Conservation (phyloP, 495 filamentous ascomycete genomes). For the Penicillium cosmopolitanum region DNA sequence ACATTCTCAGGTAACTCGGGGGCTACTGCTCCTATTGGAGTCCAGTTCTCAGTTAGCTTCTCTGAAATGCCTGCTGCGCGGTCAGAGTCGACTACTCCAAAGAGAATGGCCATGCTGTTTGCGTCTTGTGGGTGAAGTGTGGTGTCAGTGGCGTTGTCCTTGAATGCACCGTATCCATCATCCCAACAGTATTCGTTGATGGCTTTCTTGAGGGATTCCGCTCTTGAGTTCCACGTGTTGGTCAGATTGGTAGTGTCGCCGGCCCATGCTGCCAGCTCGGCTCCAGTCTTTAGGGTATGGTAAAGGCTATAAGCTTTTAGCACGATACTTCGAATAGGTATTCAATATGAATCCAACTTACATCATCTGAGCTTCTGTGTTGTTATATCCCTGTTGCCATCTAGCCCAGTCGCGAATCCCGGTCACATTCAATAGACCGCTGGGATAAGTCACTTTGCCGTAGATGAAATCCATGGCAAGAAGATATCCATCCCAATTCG, state of each 20-base stretch:
- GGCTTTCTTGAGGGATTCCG: slow-evolving; percentile 39
- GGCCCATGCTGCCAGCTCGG: slow-evolving; percentile 54
- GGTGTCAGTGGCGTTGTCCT: slow-evolving; percentile 56
- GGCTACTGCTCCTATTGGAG: slow-evolving; percentile 59
- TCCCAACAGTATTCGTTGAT: slow-evolving; percentile 58
- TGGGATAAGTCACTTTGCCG: slow-evolving; percentile 50
- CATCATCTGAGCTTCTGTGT: slow-evolving; percentile 61
- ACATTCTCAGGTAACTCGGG: slow-evolving; percentile 62
- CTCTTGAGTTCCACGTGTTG: slow-evolving; percentile 45
- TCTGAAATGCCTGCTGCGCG: slow-evolving; percentile 44
- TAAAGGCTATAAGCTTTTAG: slow-evolving; percentile 44
- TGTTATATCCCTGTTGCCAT: slow-evolving; percentile 54
- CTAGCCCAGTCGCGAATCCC: slow-evolving; percentile 62
- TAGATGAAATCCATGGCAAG: slow-evolving; percentile 59
- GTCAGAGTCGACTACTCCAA: slow-evolving; percentile 38
- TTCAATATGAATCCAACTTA: slow-evolving; percentile 17
- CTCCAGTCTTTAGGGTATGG: slow-evolving; percentile 52
- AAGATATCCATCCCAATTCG: slow-evolving; percentile 56
- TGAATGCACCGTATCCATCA: slow-evolving; percentile 55
- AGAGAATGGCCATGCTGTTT: slow-evolving; percentile 52
- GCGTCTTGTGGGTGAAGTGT: slow-evolving; percentile 55
- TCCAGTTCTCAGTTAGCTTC: slow-evolving; percentile 57
- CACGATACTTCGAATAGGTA: neutral
- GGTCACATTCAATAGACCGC: slow-evolving; percentile 59
- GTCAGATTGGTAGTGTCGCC: slow-evolving; percentile 46